Conservation (phyloP, 108 stramenopile species). For the Pseudonitzschia pungens region DNA sequence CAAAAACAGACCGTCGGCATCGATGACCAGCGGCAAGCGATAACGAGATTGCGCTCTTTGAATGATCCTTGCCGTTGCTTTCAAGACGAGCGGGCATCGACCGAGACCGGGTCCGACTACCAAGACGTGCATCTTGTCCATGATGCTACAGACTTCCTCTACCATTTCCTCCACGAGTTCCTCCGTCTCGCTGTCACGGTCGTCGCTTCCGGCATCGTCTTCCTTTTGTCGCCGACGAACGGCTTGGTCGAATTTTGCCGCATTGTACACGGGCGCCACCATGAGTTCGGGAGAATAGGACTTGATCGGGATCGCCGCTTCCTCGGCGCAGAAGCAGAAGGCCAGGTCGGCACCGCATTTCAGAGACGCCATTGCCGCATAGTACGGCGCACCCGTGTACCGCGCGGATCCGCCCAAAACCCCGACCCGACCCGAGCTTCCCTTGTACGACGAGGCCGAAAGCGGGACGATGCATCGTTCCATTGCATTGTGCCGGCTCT, state of each 20-base stretch:
- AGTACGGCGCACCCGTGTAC: constrained; percentile 98
- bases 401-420: constrained; percentile 92
- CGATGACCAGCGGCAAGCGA: constrained; percentile 80
- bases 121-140: constrained; percentile 72
- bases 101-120: constrained; percentile 97
- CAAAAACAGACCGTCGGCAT: constrained; percentile 94
- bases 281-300: constrained; percentile 88
- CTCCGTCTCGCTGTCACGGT: constrained; percentile 5
- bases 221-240: background rate
- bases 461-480: constrained; percentile 47
- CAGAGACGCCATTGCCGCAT: constrained; percentile 89
- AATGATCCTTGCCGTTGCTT: constrained; percentile 61
- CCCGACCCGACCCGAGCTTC: constrained; percentile 90
- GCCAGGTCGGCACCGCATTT: constrained; percentile 92
- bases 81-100: constrained; percentile 68
- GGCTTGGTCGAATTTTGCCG: constrained; percentile 48
- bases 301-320: constrained; percentile 95
- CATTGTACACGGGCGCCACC: constrained; percentile 86
- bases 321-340: constrained; percentile 89
- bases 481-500: constrained; percentile 13
- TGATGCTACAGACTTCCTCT: constrained; percentile 37
- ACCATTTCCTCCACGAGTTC: constrained; percentile 45
- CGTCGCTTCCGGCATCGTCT: background rate
- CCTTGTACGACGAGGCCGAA: constrained; percentile 72
- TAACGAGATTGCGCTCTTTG: constrained; percentile 41